Base-by-base conservation (phyloP, 2,329 filamentous ascomycete genomes). In the Ophiostoma perfectum region DNA sequence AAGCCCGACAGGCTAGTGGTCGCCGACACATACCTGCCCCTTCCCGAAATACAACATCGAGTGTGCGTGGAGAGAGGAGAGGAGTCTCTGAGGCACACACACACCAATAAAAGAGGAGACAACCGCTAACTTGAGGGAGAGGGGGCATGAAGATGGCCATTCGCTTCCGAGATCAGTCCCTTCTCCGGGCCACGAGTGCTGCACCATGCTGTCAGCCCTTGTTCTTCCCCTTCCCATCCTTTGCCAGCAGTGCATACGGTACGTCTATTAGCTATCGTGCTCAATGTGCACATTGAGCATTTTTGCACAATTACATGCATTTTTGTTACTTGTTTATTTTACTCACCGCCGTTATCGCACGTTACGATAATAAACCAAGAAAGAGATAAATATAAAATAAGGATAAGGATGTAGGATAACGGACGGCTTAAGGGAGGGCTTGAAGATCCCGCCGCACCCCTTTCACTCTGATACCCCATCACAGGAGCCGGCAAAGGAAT, bases 401-500 rank as follows among this genome's bases (percentile, higher is more conserved):
- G 27, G 27, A 27, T 27, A 27, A 27, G 27, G 27, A 27, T 27
- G 27, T 27, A 27, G 27, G 27, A 27, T 27, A 27, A 27, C 27
- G 27, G 4, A 60, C 55, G 55, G 55, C 55, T 60, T 27, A 12
- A 60, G 18, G 11, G 55, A 8, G 55, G 11, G 7, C 38, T 62
- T 38, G 41, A 64, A 6, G 62, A 42, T 64, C 63, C 16, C 27
- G 44, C 18, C 16, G 42, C 42, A 49, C 63, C 42, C 63, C 16
- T 47, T 41, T 47, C 45, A 7, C 49, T 4, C 36, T 36, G 49
- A n/a, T 60, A 27, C 27, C 27, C 55, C 55, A 14, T 42, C 42
- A 4, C 41, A 52, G 47, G 6, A 58, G 66, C 47, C 62, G 45
- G 66, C 60, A n/a, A 64, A 11, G 45, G 41, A 27, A 58, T 64